Percentiles rank a stretch among this genome's conserved stretches.
Conservation (phyloP, 257 asterid genomes). For the Mentha longifolia region DNA sequence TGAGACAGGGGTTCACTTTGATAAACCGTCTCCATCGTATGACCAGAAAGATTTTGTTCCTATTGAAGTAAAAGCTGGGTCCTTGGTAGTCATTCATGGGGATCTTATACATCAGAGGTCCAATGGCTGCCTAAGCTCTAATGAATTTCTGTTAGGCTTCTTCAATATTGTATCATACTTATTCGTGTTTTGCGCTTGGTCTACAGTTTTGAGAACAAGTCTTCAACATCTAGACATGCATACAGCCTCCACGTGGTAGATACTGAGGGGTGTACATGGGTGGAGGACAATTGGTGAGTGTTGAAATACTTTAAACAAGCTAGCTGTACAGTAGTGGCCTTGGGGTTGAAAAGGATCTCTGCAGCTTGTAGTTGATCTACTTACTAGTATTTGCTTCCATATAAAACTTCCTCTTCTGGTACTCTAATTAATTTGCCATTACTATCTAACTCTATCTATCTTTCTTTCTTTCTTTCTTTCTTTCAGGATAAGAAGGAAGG, state of each 20-base stretch:
- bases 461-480: not conserved
- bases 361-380: no score
- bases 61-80: constrained; percentile 77
- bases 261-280: constrained; percentile 82
- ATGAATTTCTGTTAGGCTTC: not conserved
- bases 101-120: constrained; percentile 86
- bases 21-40: constrained; percentile 76
- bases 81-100: constrained; percentile 79
- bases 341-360: no score
- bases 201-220: constrained; percentile 83
- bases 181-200: constrained; percentile 6
- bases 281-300: constrained; percentile 83
- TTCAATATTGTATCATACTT: not conserved
- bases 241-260: constrained; percentile 91
- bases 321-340: no score
- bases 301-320: not conserved
- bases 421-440: not conserved
- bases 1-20: constrained; percentile 79
- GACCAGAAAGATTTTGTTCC: constrained; percentile 69
- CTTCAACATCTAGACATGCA: constrained; percentile 70
- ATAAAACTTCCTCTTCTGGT: no score
- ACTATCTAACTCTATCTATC: no score
- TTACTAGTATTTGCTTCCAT: no score
- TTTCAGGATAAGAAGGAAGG: constrained; percentile 67
- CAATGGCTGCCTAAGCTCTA: constrained; percentile 11